Evolutionary conservation across 1,284 basidiomycete genomes (phyloP), one percentile per base, ranked within the genome.

Genomic region (Leccinum griseonigrum): DNA sequence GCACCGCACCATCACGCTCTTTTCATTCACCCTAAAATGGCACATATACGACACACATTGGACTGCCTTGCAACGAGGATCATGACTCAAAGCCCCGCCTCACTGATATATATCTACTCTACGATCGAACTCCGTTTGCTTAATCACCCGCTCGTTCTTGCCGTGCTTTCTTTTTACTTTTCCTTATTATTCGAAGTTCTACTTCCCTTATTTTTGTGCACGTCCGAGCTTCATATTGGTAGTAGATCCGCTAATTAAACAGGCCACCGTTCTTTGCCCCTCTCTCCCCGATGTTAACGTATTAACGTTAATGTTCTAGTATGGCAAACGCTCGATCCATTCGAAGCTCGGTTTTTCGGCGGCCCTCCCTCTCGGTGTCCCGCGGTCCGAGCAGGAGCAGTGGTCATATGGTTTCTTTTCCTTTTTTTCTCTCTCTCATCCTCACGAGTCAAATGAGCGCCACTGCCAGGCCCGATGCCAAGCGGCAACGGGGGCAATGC

Each of bases 21-120:
- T 62, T 71, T 68, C 54, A 63, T 63, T 64, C 62, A 34, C 18
- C 56, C 54, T 62, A 62, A 66, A 67, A 72, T 59, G 67, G 63
- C 68, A 58, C 54, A 57, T 59, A 58, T 64, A 75, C 66, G 68
- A 72, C 64, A 61, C 57, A 22, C 36, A 60, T 22, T 14, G 54
- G 40, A 61, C 67, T 58, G 58, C 58, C 46, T 48, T 48, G 18
- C 32, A 62, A 73, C 64, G 71, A 73, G 68, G 64, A 71, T 75
- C 66, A 73, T 59, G 74, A 76, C 54, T 64, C 56, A 52, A 48
- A 50, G 52, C 22, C 46, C 34, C 51, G 29, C 14, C 51, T n/a
- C 0, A 43, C 18, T 22, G 40, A 48, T 48, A 61, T 48, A 61
- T 52, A 51, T 32, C 14, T 64, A 70, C 43, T 11, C 7, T 63